A percentile compares a stretch with the other conserved stretches of the same genome.
Conservation (phyloP, 2,329 filamentous ascomycete genomes). For the Falciphora oryzae region DNA sequence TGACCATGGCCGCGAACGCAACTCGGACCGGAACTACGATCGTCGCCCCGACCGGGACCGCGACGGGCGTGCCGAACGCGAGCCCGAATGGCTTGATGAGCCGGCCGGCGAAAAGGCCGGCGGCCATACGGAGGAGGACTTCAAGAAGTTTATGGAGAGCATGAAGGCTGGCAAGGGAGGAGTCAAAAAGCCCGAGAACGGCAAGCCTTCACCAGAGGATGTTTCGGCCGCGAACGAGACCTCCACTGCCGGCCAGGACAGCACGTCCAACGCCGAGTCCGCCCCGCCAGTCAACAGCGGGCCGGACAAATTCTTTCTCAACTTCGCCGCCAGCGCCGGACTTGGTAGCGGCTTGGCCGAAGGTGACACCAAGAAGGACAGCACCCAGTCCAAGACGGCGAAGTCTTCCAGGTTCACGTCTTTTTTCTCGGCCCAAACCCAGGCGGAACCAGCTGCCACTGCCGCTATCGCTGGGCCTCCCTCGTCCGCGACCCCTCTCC, state of each 20-base stretch:
- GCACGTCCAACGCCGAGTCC: slow-evolving; percentile 47
- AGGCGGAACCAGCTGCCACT: slow-evolving; percentile 39
- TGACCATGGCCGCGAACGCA: slow-evolving; percentile 32
- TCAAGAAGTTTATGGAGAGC: slow-evolving; percentile 87
- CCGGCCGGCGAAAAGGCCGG: slow-evolving; percentile 63
- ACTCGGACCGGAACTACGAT: slow-evolving; percentile 54
- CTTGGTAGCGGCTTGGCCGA: slow-evolving; percentile 46
- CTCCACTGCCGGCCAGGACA: slow-evolving; percentile 31
- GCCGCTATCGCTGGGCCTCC: background rate
- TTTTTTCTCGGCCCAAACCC: slow-evolving; percentile 59
- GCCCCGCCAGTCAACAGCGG: slow-evolving; percentile 60
- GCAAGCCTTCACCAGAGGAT: slow-evolving; percentile 27
- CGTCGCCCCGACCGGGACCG: slow-evolving; percentile 49
- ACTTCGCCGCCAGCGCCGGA: slow-evolving; percentile 11
- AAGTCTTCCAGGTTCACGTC: slow-evolving; percentile 84
- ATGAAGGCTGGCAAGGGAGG: slow-evolving; percentile 65
- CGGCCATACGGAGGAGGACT: slow-evolving; percentile 80
- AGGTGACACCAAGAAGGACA: slow-evolving; percentile 38
- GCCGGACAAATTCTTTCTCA: slow-evolving; percentile 70
- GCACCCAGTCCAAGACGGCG: slow-evolving; percentile 47
- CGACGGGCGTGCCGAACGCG: slow-evolving; percentile 61
- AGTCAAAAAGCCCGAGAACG: slow-evolving; percentile 30
- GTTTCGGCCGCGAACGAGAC: slow-evolving; percentile 28
- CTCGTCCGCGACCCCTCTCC: background rate
- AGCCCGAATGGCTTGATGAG: slow-evolving; percentile 87